Percentiles rank a stretch among this genome's conserved stretches.
Evolutionary conservation across 164 flowering plant genomes (phyloP).

Genomic region (Aristolochia californica): DNA sequence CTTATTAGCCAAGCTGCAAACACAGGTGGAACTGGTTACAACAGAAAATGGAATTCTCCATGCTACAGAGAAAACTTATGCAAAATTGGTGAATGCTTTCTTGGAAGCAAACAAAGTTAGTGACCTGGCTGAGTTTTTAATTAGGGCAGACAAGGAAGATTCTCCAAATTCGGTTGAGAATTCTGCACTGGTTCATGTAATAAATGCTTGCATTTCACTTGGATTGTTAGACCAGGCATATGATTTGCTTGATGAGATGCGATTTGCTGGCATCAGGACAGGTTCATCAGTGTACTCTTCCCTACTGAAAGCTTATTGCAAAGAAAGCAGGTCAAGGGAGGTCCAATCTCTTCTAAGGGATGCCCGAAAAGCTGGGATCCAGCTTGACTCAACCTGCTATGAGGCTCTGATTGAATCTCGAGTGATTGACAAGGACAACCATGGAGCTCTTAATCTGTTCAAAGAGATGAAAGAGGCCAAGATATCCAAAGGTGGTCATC

Average conservation of each 20-base stretch:
- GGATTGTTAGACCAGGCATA: slow-evolving; percentile 87
- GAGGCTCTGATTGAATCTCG: slow-evolving; percentile 56
- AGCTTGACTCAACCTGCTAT: slow-evolving; percentile 75
- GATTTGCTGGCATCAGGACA: slow-evolving; percentile 52
- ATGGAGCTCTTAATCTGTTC: slow-evolving; percentile 65
- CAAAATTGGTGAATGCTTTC: slow-evolving; percentile 69
- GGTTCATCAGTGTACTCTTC: slow-evolving; percentile 60
- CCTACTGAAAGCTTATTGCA: slow-evolving; percentile 77
- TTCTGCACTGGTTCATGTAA: slow-evolving; percentile 62
- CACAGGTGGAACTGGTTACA: slow-evolving; percentile 51
- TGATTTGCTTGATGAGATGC: slow-evolving; percentile 90
- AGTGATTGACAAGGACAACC: slow-evolving; percentile 57
- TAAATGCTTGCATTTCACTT: slow-evolving; percentile 67
- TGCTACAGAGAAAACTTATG: slow-evolving; percentile 70
- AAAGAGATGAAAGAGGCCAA: slow-evolving; percentile 91
- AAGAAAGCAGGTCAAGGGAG: slow-evolving; percentile 42
- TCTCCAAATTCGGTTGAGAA: slow-evolving; percentile 51
- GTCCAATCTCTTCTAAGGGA: slow-evolving; percentile 56
- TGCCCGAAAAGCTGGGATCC: slow-evolving; percentile 76
- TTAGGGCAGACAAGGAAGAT: slow-evolving; percentile 65
- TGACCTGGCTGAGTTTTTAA: slow-evolving; percentile 67
- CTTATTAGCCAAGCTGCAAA: slow-evolving; percentile 40
- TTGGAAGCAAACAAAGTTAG: slow-evolving; percentile 61
- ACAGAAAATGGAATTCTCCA: slow-evolving; percentile 65
- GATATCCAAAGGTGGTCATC: slow-evolving; percentile 39